A percentile compares a stretch with the other conserved stretches of the same genome.
phyloP scores from a whole-genome alignment of 2,329 filamentous ascomycete species.

The Fusarium sp. region DNA sequence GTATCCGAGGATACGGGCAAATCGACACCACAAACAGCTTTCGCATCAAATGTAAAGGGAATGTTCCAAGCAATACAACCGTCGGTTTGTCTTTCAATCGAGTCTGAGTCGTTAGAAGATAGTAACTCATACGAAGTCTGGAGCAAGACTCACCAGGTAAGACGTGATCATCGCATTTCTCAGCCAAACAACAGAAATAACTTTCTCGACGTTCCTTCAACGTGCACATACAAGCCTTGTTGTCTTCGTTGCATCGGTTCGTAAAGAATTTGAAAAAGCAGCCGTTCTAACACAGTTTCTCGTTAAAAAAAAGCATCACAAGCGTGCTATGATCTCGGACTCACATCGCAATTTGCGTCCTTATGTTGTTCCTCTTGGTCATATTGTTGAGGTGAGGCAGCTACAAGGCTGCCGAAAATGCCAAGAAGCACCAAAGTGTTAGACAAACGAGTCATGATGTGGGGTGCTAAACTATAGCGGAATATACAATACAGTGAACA shows the following conservation, averaged over 20 bases:
- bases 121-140: background rate
- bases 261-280: constrained; percentile 22
- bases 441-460: constrained; percentile 7
- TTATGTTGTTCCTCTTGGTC: constrained; percentile 16
- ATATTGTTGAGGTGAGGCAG: constrained; percentile 1
- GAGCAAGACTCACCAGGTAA: background rate
- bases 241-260: constrained; percentile 17
- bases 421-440: background rate
- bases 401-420: background rate
- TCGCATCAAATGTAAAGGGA: constrained; percentile 10
- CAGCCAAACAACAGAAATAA: constrained; percentile 10
- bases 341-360: constrained; percentile 5
- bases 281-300: background rate
- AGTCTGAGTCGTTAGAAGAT: background rate
- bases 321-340: fast-evolving
- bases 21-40: constrained; percentile 21
- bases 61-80: background rate
- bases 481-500: too few species aligned
- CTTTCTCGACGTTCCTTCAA: constrained; percentile 16
- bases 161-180: background rate
- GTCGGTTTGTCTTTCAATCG: background rate
- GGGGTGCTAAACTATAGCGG: too few species aligned
- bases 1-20: background rate
- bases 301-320: background rate
- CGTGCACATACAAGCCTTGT: constrained; percentile 10